Base-by-base conservation (phyloP, 495 filamentous ascomycete genomes). In the Acidiella bohemica region DNA sequence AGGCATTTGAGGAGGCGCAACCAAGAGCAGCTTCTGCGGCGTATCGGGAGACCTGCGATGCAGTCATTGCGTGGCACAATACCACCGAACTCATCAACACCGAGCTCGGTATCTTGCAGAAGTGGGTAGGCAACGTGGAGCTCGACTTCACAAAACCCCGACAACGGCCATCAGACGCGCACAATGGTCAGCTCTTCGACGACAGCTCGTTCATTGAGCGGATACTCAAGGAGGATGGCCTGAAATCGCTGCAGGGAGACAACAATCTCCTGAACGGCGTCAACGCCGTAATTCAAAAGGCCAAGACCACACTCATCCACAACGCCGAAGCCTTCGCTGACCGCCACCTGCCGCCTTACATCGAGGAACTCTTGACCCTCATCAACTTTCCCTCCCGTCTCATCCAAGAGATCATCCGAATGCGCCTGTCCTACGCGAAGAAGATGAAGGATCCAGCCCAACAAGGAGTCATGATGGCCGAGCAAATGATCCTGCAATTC, bases 61-160 rank as follows among this genome's bases (percentile, higher is more conserved):
- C 90, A 22, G 73, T 97, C 39, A 78, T 93, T 41, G 75, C 92
- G 0, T 97, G 90, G 90, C 79, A 93, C 60, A 96, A 95, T 57
- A 94, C 87, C 29, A 96, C 88, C n/a, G 75, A 87, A 54, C 76
- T 96, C 50, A 96, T 97, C 65, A 94, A 87, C 55, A 96, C 84
- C 3, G 81, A 96, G 56, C 68, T 97, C 32, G 76, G 74, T 21
- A 84, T 96, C 42, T 59, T 97, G 42, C 84, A 86, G 57, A 83
- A 75, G 40, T 97, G 90, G 90, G 90, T 96, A 25, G 90, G 90
- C 16, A 97, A 97, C 55, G 81, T 83, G 31, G 86, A 88, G 53
- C 71, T 97, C 11, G 85, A 96, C 60, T 96, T 97, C 55, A 73
- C 73, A 32, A 80, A 82, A 51, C 57, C 64, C 3, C 62, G 67